Conservation (phyloP, 192 early-diverging fungal genomes). For the Coemansia sp. region DNA sequence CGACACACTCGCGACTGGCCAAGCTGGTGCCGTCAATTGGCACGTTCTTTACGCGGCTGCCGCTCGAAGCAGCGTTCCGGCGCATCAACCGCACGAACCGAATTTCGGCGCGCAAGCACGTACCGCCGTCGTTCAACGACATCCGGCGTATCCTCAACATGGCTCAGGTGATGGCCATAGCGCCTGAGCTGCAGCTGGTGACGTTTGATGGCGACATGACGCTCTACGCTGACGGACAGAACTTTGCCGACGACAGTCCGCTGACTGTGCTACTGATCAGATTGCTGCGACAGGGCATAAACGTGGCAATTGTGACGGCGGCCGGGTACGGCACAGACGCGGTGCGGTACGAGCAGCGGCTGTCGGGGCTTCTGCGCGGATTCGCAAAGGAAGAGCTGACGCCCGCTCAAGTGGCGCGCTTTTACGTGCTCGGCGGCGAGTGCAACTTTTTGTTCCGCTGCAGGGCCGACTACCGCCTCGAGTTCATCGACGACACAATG, state of each 20-base stretch:
- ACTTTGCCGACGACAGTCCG: constrained; percentile 68
- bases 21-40: constrained; percentile 77
- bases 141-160: constrained; percentile 84
- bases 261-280: constrained; percentile 66
- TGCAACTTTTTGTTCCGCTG: constrained; percentile 89
- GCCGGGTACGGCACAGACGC: constrained; percentile 80
- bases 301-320: constrained; percentile 87
- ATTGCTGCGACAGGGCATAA: constrained; percentile 62
- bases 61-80: constrained; percentile 69
- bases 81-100: constrained; percentile 62
- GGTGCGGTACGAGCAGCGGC: constrained; percentile 68
- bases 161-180: constrained; percentile 81
- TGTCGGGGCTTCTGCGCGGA: constrained; percentile 70
- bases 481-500: constrained; percentile 58
- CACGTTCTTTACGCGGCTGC: constrained; percentile 81
- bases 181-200: constrained; percentile 66
- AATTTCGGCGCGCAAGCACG: constrained; percentile 74
- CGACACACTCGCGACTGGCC: constrained; percentile 69
- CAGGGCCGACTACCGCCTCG: constrained; percentile 57
- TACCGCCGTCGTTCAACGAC: constrained; percentile 93
- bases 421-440: constrained; percentile 86
- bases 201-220: constrained; percentile 97
- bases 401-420: constrained; percentile 54
- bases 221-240: constrained; percentile 83
- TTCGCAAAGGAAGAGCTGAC: constrained; percentile 55